Base-by-base conservation (phyloP, 2,329 filamentous ascomycete genomes). In the Colletotrichum karsti region DNA sequence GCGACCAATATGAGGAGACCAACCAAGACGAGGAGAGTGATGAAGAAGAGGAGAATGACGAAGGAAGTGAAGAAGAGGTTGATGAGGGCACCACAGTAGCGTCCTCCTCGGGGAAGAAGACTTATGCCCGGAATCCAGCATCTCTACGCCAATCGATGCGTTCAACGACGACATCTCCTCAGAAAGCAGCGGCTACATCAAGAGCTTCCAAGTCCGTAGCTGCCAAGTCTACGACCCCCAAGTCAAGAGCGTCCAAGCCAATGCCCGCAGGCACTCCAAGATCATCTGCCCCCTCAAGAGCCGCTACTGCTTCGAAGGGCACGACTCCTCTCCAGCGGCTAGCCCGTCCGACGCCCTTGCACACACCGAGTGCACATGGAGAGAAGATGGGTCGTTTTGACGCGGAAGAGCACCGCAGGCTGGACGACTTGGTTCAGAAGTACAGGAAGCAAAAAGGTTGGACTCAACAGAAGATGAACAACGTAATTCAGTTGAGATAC, bases 391-490 rank as follows among this genome's bases (percentile, higher is more conserved):
- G 85, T 8, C 74, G 79, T 8, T 87, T 87, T 63, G 81, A 74
- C 7, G 78, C 80, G 0, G 77, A 77, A 4, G 85, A 88, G 69
- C 73, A 85, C 9, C 74, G 74, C 1, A 77, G 77, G 53, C 79
- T 88, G 28, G 76, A 75, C 0, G 74, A 74, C 41, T 79, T 80
- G 2, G 79, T 89, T 1, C 80, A 85, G 55, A 72, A 71, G 1
- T 89, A 84, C 74, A 77, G 83, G 46, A 76, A 79, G 0, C 78
- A 83, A 9, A 73, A 85, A 59, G 74, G 78, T 22, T 71, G 87
- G 72, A 79, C 77, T 1, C 80, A 87, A 63, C 55, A 72, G 20
- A 73, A 85, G 26, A 73, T 89, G n/a, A 89, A 88, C 61, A 78
- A 80, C 6, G 72, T 86, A 67, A 79, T 84, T 18, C 81, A 79